phyloP scores from a whole-genome alignment of 768 basidiomycete species.

The Suillus subaureus region DNA sequence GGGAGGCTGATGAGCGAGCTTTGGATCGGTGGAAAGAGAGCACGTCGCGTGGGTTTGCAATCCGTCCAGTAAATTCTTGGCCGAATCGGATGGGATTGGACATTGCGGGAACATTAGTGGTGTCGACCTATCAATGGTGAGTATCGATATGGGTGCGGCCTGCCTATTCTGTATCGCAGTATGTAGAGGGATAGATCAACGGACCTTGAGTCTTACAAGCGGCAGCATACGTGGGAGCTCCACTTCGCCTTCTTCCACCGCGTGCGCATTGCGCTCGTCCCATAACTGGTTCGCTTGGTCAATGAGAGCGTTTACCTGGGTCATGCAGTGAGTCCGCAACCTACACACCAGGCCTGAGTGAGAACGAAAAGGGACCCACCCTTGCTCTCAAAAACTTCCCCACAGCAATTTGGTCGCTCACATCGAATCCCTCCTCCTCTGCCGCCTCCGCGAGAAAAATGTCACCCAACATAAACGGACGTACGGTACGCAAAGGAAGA shows the following conservation, averaged over 20 bases:
- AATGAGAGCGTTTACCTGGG: conserved; percentile 78
- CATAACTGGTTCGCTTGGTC: conserved; percentile 75
- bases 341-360: neutral
- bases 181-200: neutral
- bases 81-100: conserved; percentile 97
- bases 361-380: conserved; percentile 39
- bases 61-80: conserved; percentile 86
- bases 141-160: conserved; percentile 4
- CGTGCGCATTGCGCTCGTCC: conserved; percentile 71
- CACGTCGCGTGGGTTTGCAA: conserved; percentile 95
- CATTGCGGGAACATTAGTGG: conserved; percentile 86
- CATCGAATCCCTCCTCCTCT: conserved; percentile 74
- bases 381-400: conserved; percentile 76
- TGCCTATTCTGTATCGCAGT: neutral
- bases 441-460: conserved; percentile 74
- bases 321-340: conserved; percentile 7
- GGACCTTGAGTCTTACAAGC: conserved; percentile 81
- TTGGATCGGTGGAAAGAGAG: conserved; percentile 89
- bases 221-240: conserved; percentile 77
- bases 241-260: conserved; percentile 62
- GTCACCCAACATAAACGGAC: conserved; percentile 92
- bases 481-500: conserved; percentile 85
- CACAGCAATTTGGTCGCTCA: conserved; percentile 82
- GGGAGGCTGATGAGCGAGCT: conserved; percentile 38
- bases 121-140: conserved; percentile 65